phyloP scores from a whole-genome alignment of 1,284 basidiomycete genomes.

The Afroboletus lepidellus region DNA sequence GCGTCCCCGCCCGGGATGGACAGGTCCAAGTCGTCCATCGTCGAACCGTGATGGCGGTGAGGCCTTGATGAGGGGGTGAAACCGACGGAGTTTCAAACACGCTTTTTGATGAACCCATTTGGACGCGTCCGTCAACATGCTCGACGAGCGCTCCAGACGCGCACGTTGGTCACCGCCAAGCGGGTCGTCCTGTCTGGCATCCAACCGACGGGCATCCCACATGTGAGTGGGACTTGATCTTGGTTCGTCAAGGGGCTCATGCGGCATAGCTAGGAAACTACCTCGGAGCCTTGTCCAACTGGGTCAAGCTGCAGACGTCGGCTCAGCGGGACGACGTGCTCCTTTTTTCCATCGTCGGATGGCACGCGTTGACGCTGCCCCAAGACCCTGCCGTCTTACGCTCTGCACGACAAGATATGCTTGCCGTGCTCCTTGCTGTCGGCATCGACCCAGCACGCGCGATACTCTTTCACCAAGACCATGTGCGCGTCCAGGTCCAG shows the following conservation, averaged over 20 bases:
- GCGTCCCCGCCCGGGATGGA: constrained; percentile 52
- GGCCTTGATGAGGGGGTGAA: not conserved
- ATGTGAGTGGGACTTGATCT: constrained; percentile 50
- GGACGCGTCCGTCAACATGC: constrained; percentile 3
- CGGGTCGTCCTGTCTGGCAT: constrained; percentile 77
- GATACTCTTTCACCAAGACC: constrained; percentile 78
- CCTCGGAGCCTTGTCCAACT: constrained; percentile 86
- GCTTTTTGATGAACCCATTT: constrained; percentile 13
- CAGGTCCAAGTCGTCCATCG: constrained; percentile 21
- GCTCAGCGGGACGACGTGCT: constrained; percentile 61
- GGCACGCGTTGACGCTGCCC: constrained; percentile 90
- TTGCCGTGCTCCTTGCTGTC: constrained; percentile 82
- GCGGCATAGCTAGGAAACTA: constrained; percentile 83
- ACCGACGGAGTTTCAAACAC: constrained; percentile 33
- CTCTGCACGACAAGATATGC: constrained; percentile 70
- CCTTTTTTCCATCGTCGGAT: constrained; percentile 83
- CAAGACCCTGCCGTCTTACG: constrained; percentile 71
- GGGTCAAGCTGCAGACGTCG: constrained; percentile 75
- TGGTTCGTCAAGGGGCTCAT: constrained; percentile 5
- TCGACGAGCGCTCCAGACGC: constrained; percentile 5
- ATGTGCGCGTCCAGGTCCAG: constrained; percentile 48
- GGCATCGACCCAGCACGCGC: constrained; percentile 81
- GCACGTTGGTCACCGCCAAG: too few relatives aligned
- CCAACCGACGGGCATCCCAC: constrained; percentile 83
- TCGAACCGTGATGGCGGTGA: constrained; percentile 9